phyloP scores from a whole-genome alignment of 2,329 filamentous ascomycete genomes.

The Colletotrichum cereale region DNA sequence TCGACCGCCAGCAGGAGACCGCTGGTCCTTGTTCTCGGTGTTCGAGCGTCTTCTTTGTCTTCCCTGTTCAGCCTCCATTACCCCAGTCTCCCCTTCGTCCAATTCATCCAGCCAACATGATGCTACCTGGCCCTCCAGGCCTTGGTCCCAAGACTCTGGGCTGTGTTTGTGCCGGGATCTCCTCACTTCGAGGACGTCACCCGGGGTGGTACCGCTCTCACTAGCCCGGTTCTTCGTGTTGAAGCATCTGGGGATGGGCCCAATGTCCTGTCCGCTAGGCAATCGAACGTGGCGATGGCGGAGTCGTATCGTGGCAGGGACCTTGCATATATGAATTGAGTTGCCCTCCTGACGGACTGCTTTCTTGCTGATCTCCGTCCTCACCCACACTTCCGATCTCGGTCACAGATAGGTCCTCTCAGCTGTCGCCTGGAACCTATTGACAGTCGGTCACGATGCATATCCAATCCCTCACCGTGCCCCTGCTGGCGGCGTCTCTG shows the following conservation, averaged over 20 bases:
- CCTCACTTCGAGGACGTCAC: slow-evolving; percentile 38
- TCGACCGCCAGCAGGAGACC: slow-evolving; percentile 5
- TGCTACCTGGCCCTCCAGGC: slow-evolving; percentile 13
- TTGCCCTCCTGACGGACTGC: slow-evolving; percentile 12
- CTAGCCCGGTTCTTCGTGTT: slow-evolving; percentile 1
- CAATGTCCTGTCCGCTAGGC: slow-evolving; percentile 21
- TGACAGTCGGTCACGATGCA: slow-evolving; percentile 42
- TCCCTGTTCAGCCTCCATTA: neutral
- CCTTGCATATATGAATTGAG: slow-evolving; percentile 39
- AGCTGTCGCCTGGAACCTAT: neutral
- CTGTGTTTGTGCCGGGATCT: slow-evolving; percentile 14
- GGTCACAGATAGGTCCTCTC: slow-evolving; percentile 24
- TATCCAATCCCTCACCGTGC: slow-evolving; percentile 41
- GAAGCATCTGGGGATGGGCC: slow-evolving; percentile 9
- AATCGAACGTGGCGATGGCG: slow-evolving; percentile 22
- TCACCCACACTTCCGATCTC: slow-evolving; percentile 12
- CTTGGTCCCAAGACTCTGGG: slow-evolving; percentile 31
- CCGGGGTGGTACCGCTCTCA: neutral
- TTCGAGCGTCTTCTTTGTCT: neutral
- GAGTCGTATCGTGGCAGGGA: slow-evolving; percentile 17
- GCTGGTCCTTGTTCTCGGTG: slow-evolving; percentile 6
- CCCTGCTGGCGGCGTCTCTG: slow-evolving; percentile 46
- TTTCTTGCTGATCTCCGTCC: neutral
- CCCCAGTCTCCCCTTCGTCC: neutral
- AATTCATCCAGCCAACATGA: slow-evolving; percentile 20